phyloP scores from a whole-genome alignment of 345 rosid species.

The Populus deltoides region DNA sequence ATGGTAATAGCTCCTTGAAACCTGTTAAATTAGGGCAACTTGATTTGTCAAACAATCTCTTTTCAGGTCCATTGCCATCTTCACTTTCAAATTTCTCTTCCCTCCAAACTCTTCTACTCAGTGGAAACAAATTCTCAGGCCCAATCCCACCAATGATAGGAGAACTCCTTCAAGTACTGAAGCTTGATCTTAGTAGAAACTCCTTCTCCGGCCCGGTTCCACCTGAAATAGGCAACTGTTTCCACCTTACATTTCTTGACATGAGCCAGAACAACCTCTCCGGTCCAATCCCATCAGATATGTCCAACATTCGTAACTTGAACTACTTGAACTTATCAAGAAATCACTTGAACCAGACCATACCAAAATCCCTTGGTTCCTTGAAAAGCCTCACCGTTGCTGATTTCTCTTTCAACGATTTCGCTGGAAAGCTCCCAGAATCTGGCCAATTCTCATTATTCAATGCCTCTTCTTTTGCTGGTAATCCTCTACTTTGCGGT shows the following conservation, averaged over 20 bases:
- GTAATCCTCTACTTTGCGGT: conserved; percentile 90
- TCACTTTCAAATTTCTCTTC: conserved; percentile 60
- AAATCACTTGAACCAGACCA: conserved; percentile 57
- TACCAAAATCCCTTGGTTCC: conserved; percentile 62
- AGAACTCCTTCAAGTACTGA: conserved; percentile 21
- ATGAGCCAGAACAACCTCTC: conserved; percentile 72
- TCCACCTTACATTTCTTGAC: conserved; percentile 40
- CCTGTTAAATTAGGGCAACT: conserved; percentile 48
- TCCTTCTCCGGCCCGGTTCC: conserved; percentile 47
- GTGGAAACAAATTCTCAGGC: conserved; percentile 63
- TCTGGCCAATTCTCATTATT: conserved; percentile 72
- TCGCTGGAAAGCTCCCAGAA: conserved; percentile 75
- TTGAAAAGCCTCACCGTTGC: conserved; percentile 79
- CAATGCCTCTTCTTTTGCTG: conserved; percentile 75
- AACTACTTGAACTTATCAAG: conserved; percentile 83
- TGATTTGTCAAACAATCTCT: conserved; percentile 68
- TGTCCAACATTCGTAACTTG: conserved; percentile 50
- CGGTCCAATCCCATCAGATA: conserved; percentile 61
- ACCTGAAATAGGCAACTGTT: conserved; percentile 47
- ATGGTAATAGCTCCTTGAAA: conserved; percentile 24
- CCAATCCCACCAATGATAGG: conserved; percentile 27
- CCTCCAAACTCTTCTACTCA: conserved; percentile 66
- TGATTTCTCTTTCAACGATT: conserved; percentile 82
- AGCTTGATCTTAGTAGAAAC: conserved; percentile 27
- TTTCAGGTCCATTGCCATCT: conserved; percentile 64